phyloP scores from a whole-genome alignment of 345 rosid genomes.

The Kandelia obovata region DNA sequence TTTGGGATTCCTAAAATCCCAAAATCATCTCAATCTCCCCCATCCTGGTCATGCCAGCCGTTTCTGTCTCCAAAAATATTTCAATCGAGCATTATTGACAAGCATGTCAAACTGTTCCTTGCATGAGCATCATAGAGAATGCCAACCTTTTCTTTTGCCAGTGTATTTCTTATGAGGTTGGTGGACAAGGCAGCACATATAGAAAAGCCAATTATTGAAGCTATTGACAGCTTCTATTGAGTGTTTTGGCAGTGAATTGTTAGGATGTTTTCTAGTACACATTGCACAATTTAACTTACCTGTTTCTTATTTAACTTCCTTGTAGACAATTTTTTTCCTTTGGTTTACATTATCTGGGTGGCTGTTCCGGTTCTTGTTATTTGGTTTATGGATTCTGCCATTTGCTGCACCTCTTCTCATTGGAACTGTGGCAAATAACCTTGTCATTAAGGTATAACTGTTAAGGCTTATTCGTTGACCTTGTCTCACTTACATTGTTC shows the following conservation, averaged over 20 bases:
- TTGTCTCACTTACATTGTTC: background rate
- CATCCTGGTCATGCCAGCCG: no score
- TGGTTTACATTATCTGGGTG: constrained; percentile 98
- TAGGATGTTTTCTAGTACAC: background rate
- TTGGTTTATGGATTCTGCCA: constrained; percentile 79
- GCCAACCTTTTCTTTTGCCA: no score
- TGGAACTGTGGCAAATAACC: constrained; percentile 83
- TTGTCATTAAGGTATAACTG: constrained; percentile 69
- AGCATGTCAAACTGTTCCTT: no score
- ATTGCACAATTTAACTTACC: background rate
- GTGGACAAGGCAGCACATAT: no score
- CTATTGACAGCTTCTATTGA: background rate
- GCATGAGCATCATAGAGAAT: no score
- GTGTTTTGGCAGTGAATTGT: background rate
- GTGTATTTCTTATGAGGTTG: no score
- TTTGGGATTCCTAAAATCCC: no score
- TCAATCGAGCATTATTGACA: no score
- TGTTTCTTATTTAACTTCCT: constrained; percentile 8
- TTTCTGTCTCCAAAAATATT: no score
- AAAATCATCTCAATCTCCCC: no score
- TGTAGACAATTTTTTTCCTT: constrained; percentile 75
- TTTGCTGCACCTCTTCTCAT: constrained; percentile 94
- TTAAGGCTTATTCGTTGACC: background rate
- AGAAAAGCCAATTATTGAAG: background rate
- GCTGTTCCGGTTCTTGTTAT: constrained; percentile 72